Evolutionary conservation across 140 eudicot species (phyloP), one percentile per base, ranked within the genome.

Genomic region (Flaveria floridana): DNA sequence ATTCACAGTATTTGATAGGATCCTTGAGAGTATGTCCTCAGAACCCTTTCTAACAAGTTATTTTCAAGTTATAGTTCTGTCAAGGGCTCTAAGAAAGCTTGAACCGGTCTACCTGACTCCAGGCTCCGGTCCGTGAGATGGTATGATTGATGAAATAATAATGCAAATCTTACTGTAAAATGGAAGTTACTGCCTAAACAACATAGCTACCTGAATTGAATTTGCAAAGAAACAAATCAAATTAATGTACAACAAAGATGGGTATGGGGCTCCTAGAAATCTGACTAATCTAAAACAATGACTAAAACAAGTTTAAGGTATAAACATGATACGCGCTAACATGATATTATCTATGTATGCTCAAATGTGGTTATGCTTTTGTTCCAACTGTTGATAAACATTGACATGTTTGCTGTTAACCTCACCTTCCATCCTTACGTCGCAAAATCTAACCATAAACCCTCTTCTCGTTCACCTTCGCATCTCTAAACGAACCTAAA

Each of bases 261-360:
- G 76, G 61, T 52, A 34, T 61, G 65, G 76, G 76, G 67, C 61
- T 76, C 76, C 80, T 68, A 80, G 14, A 61, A 50, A 68, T 39
- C 81, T 80, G 56, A 75, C 84, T 75, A 69, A 51, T 75, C 84
- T 80, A 80, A 69, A 73, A 79, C 79, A 79, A 73, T 42, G 34
- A 64, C 68, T 51, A 63, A 74, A 70, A 71, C 76, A 71, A 28
- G 69, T 56, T 72, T 53, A 72, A 50, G 73, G 61, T 65, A 79
- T 64, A 79, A 79, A 63, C 78, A 71, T 12, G 47, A 76, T 44
- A 44, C 66, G 20, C 6, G 70, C 82, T 71, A 50, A 78, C 42
- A 75, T 61, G 42, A 68, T 3, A 62, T 50, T 75, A 59, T 62
- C 76, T 28, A 58, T 63, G 52, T 23, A 51, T 55, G 72, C 15